phyloP scores from a whole-genome alignment of 768 basidiomycete genomes.

The Amanita muscaria region DNA sequence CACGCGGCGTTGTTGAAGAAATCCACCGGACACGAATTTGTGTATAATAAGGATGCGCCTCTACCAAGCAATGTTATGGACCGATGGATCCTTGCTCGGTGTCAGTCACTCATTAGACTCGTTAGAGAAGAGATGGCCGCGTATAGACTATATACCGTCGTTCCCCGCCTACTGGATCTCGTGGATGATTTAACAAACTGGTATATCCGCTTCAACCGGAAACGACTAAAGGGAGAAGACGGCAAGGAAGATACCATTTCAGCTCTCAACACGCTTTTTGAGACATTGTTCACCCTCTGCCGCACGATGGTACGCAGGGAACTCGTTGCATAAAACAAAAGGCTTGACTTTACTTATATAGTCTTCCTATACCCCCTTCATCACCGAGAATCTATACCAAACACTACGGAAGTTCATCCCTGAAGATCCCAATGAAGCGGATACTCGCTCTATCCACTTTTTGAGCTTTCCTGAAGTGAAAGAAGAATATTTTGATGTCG shows the following conservation, averaged over 20 bases:
- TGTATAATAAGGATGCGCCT: slow-evolving; percentile 80
- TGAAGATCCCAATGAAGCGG: slow-evolving; percentile 56
- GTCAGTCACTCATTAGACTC: slow-evolving; percentile 89
- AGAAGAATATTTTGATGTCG: slow-evolving; percentile 88
- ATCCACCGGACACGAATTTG: slow-evolving; percentile 64
- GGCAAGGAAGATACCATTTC: slow-evolving; percentile 78
- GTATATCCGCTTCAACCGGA: slow-evolving; percentile 99
- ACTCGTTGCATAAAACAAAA: background rate
- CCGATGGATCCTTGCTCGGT: slow-evolving; percentile 95
- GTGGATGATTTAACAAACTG: slow-evolving; percentile 97
- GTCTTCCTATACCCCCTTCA: slow-evolving; percentile 98
- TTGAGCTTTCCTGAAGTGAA: slow-evolving; percentile 88
- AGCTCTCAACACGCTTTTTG: slow-evolving; percentile 93
- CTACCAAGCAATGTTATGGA: slow-evolving; percentile 95
- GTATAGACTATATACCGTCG: slow-evolving; percentile 95
- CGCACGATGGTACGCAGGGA: slow-evolving; percentile 71
- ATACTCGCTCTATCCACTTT: slow-evolving; percentile 93
- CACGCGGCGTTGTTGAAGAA: slow-evolving; percentile 86
- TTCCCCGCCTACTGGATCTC: slow-evolving; percentile 86
- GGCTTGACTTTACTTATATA: slow-evolving; percentile 20
- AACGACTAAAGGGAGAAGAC: slow-evolving; percentile 90
- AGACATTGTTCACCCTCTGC: slow-evolving; percentile 89
- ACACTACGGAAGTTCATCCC: slow-evolving; percentile 81
- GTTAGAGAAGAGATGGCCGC: slow-evolving; percentile 95
- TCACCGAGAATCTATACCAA: slow-evolving; percentile 96